Evolutionary conservation across 257 asterid species (phyloP).

Genomic region (Solanum chiquidenum): DNA sequence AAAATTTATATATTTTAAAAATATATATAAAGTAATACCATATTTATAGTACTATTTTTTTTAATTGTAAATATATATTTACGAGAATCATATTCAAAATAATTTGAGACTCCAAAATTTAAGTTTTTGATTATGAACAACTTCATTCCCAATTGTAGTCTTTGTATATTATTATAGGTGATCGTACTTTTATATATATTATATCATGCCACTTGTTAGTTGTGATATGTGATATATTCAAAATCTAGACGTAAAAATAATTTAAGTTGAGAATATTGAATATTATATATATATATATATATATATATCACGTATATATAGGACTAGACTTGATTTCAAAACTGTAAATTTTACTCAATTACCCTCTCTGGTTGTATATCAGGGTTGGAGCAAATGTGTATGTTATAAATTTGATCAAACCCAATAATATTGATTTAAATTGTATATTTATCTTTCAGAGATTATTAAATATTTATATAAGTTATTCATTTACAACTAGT

Average conservation of each 20-base stretch:
- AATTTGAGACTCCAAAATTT: background rate
- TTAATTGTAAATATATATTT: no score
- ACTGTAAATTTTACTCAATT: background rate
- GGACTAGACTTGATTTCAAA: background rate
- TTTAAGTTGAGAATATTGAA: background rate
- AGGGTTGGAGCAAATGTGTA: background rate
- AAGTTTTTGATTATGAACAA: background rate
- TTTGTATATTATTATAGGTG: background rate
- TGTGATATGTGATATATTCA: background rate
- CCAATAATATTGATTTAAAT: no score
- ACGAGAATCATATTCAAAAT: no score
- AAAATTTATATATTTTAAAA: no score
- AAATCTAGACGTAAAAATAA: no score
- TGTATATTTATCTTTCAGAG: background rate
- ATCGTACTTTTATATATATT: no score
- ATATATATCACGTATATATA: background rate
- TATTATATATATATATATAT: no score
- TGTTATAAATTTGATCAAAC: background rate
- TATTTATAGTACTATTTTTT: background rate
- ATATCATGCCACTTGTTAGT: background rate
- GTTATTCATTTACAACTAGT: no score
- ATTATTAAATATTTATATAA: no score
- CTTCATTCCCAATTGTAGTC: background rate
- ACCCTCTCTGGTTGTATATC: background rate
- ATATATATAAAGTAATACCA: no score